Evolutionary conservation across 2,329 filamentous ascomycete species (phyloP).

Genomic region (Dactylellina haptotyla): DNA sequence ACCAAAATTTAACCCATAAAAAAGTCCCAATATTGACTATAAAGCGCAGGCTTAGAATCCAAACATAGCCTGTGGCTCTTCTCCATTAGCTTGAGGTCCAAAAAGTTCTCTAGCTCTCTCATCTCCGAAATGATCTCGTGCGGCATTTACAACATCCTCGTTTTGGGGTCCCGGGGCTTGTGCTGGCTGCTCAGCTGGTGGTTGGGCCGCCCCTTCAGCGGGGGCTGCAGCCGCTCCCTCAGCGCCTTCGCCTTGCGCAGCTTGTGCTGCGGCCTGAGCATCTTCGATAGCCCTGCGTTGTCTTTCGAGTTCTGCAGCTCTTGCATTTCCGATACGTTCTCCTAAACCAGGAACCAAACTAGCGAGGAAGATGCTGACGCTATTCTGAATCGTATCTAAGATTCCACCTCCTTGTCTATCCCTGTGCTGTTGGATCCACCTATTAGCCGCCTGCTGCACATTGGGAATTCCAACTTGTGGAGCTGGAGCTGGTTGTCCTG

Average conservation of each 20-base stretch:
- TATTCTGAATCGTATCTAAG: constrained; percentile 55
- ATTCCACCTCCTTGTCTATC: constrained; percentile 50
- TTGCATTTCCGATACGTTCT: constrained; percentile 40
- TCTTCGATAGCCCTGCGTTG: constrained; percentile 10
- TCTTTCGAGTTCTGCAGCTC: constrained; percentile 7
- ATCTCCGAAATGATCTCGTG: constrained; percentile 22
- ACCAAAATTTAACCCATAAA: too few relatives aligned
- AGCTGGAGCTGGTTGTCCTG: constrained; percentile 7
- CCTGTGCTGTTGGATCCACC: constrained; percentile 12
- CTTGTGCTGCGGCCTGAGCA: constrained; percentile 1
- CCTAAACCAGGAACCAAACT: constrained; percentile 57
- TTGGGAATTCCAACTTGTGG: constrained; percentile 34
- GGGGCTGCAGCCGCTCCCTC: not conserved
- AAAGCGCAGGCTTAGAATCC: constrained; percentile 1
- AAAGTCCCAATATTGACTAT: not conserved
- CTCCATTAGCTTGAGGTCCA: not conserved
- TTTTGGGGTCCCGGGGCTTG: constrained; percentile 19
- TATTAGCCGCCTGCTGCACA: constrained; percentile 51
- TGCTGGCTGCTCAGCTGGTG: not conserved
- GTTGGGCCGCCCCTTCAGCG: not conserved
- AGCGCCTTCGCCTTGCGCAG: not conserved
- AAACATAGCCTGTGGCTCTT: constrained; percentile 29
- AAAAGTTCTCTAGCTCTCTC: constrained; percentile 14
- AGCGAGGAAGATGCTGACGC: constrained; percentile 56
- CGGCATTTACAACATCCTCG: constrained; percentile 19